Evolutionary conservation across 2,329 filamentous ascomycete species (phyloP).

Genomic region (Sporothrix dimorphospora): DNA sequence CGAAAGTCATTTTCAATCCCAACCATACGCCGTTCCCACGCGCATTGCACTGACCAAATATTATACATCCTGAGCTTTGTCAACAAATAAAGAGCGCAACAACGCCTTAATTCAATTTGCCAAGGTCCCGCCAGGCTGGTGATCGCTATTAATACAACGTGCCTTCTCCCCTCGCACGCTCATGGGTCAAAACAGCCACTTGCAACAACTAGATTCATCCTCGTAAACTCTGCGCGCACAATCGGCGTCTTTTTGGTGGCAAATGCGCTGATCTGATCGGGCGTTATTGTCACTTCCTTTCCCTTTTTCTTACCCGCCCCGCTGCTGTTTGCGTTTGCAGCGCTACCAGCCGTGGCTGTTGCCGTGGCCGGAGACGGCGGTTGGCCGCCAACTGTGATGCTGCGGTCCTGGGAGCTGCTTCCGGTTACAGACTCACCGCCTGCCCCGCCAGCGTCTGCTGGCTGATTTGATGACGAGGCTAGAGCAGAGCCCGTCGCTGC

Average conservation of each 20-base stretch:
- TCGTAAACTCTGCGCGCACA: slow-evolving; percentile 88
- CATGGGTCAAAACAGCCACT: slow-evolving; percentile 70
- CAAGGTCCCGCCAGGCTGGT: not conserved
- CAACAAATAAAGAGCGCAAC: not conserved
- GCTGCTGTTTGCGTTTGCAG: slow-evolving; percentile 38
- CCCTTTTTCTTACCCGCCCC: slow-evolving; percentile 68
- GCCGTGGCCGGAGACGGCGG: slow-evolving; percentile 49
- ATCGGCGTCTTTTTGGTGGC: slow-evolving; percentile 96
- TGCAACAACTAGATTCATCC: slow-evolving; percentile 91
- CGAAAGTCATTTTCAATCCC: not conserved
- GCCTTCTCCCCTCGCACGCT: slow-evolving; percentile 34
- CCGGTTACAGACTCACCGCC: slow-evolving; percentile 46
- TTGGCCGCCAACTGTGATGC: slow-evolving; percentile 49
- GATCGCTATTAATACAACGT: not conserved
- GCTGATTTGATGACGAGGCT: slow-evolving; percentile 26
- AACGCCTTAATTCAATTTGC: not conserved
- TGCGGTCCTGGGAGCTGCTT: slow-evolving; percentile 43
- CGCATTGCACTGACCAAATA: not conserved
- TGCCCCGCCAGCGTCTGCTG: slow-evolving; percentile 42
- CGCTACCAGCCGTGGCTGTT: slow-evolving; percentile 41
- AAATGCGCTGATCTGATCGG: slow-evolving; percentile 93
- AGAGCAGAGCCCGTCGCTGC: not conserved
- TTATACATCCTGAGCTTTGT: not conserved
- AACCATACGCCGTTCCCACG: not conserved
- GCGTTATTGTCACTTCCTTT: slow-evolving; percentile 87